phyloP scores from a whole-genome alignment of 306 rosid species.

The Acacia confusa region DNA sequence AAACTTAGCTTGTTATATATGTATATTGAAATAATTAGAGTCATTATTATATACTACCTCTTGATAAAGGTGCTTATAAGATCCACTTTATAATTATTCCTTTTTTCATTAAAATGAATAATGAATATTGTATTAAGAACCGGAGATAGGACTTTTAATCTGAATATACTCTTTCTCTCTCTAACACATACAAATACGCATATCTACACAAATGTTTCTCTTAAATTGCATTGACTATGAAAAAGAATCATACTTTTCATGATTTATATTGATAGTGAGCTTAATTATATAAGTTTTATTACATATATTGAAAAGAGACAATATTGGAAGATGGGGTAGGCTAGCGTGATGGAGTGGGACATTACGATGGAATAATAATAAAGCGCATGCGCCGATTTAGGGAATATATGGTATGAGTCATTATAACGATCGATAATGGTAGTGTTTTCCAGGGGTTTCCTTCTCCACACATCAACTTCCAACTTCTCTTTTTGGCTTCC shows the following conservation, averaged over 20 bases:
- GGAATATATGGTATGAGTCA: slow-evolving; percentile 6
- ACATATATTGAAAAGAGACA: not conserved
- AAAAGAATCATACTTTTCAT: too few relatives aligned
- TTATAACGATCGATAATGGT: slow-evolving; percentile 15
- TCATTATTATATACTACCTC: not conserved
- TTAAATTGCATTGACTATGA: too few relatives aligned
- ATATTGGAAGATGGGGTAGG: not conserved
- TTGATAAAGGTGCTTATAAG: too few relatives aligned
- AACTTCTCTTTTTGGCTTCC: slow-evolving; percentile 21
- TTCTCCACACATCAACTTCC: slow-evolving; percentile 22
- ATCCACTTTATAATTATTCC: too few relatives aligned
- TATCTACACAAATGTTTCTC: not conserved
- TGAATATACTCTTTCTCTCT: too few relatives aligned
- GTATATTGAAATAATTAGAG: not conserved
- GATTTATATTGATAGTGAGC: not conserved
- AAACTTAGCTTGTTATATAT: not conserved
- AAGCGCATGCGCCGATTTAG: slow-evolving; percentile 21
- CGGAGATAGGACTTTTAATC: too few relatives aligned
- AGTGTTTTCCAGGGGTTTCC: slow-evolving; percentile 23
- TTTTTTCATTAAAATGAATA: too few relatives aligned
- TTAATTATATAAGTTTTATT: too few relatives aligned
- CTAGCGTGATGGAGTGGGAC: slow-evolving; percentile 11
- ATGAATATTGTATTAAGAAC: too few relatives aligned
- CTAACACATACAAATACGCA: not conserved
- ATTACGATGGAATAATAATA: not conserved